phyloP scores from a whole-genome alignment of 768 basidiomycete species.

The Coprinopsis strossmayeri region DNA sequence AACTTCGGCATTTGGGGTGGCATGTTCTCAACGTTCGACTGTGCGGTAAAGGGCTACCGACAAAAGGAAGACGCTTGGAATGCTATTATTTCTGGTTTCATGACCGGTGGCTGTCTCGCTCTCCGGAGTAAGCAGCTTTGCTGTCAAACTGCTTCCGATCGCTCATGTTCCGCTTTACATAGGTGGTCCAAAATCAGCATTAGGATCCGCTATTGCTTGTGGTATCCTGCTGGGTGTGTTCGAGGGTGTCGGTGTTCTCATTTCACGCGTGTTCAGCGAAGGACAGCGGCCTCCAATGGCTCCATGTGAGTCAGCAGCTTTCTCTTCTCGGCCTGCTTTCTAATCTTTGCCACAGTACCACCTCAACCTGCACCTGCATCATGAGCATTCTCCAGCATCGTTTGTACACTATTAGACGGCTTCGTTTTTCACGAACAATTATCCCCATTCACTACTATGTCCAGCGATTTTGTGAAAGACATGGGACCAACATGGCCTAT shows the following conservation, averaged over 20 bases:
- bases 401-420: slow-evolving; percentile 7
- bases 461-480: slow-evolving; percentile 3
- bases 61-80: slow-evolving; percentile 99
- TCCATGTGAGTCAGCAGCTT: slow-evolving; percentile 45
- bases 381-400: slow-evolving; percentile 1
- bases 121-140: slow-evolving; percentile 71
- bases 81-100: slow-evolving; percentile 95
- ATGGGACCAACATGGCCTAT: slow-evolving; percentile 8
- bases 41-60: slow-evolving; percentile 92
- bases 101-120: slow-evolving; percentile 96
- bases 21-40: slow-evolving; percentile 98
- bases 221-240: slow-evolving; percentile 94
- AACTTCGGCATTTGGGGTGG: slow-evolving; percentile 97
- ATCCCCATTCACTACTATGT: slow-evolving; percentile 8
- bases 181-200: slow-evolving; percentile 91
- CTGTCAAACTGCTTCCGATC: slow-evolving; percentile 2
- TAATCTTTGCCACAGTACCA: too few relatives aligned
- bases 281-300: slow-evolving; percentile 74
- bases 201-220: slow-evolving; percentile 92
- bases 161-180: slow-evolving; percentile 5
- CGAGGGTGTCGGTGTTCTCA: slow-evolving; percentile 90
- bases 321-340: too few relatives aligned
- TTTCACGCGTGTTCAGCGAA: slow-evolving; percentile 85
- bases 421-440: slow-evolving; percentile 6
- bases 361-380: slow-evolving; percentile 6